These are phyloP conservation scores for Canna indica DNA, from an alignment of 176 grass and related monocot species.

Conservation along the genomic window DNA sequence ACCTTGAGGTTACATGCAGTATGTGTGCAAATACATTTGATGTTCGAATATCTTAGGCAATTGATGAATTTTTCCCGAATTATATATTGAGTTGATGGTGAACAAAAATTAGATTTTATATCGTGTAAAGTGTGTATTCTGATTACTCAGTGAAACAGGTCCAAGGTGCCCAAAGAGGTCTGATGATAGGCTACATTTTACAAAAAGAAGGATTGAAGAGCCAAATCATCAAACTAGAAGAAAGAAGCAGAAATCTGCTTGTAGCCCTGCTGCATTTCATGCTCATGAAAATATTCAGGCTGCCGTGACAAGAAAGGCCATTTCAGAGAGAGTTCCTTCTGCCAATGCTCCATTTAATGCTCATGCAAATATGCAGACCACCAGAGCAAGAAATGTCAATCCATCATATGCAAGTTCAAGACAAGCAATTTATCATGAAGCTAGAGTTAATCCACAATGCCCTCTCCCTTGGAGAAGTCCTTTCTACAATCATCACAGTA, in stretches of 20 bases:
- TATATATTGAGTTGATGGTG: neutral
- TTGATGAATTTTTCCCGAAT: neutral
- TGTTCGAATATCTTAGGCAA: neutral
- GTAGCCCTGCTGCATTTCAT: neutral
- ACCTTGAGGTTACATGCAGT: too few relatives aligned
- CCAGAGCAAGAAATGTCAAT: neutral
- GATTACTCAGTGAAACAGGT: slow-evolving; percentile 3
- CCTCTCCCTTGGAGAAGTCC: neutral
- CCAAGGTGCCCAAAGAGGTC: slow-evolving; percentile 23
- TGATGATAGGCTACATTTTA: slow-evolving; percentile 21
- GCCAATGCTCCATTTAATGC: neutral
- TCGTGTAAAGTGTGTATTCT: neutral
- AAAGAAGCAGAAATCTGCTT: slow-evolving; percentile 5
- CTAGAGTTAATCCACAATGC: neutral
- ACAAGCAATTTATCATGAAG: neutral
- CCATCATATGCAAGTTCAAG: neutral
- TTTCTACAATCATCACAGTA: neutral
- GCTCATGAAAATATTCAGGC: slow-evolving; percentile 3
- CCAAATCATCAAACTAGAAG: neutral
- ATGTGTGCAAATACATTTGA: too few relatives aligned
- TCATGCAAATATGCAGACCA: neutral
- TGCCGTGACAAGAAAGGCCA: neutral
- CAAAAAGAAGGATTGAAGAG: slow-evolving; percentile 29
- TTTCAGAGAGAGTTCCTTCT: neutral
- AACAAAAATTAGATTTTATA: neutral